Evolutionary conservation across 1,284 basidiomycete species (phyloP).

Genomic region (Rhizoctonia solani): DNA sequence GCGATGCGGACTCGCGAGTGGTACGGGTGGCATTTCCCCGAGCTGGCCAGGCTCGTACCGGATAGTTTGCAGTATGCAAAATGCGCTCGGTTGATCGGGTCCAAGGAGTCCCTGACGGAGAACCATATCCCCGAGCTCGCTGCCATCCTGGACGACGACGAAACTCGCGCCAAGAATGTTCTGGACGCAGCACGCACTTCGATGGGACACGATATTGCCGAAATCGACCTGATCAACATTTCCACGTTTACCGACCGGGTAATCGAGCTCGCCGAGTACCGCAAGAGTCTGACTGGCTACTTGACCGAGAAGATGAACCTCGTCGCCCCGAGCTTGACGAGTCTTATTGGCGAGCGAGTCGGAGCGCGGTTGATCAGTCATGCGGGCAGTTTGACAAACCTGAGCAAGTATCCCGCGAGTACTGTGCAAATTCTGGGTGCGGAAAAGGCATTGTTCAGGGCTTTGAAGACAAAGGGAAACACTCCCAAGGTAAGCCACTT

Average conservation of each 20-base stretch:
- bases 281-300: slow-evolving; percentile 89
- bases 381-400: slow-evolving; percentile 94
- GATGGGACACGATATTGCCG: slow-evolving; percentile 93
- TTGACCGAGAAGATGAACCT: slow-evolving; percentile 97
- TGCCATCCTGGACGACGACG: slow-evolving; percentile 84
- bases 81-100: slow-evolving; percentile 85
- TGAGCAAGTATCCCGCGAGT: slow-evolving; percentile 98
- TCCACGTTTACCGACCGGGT: slow-evolving; percentile 90
- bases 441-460: slow-evolving; percentile 97
- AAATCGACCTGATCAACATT: slow-evolving; percentile 97
- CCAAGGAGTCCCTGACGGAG: slow-evolving; percentile 80
- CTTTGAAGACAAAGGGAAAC: slow-evolving; percentile 98
- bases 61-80: slow-evolving; percentile 97
- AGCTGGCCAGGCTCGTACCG: slow-evolving; percentile 91
- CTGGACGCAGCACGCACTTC: slow-evolving; percentile 92
- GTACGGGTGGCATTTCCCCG: slow-evolving; percentile 99
- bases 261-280: slow-evolving; percentile 90
- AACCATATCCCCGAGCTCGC: slow-evolving; percentile 82
- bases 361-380: slow-evolving; percentile 95
- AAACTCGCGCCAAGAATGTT: slow-evolving; percentile 88
- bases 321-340: slow-evolving; percentile 94
- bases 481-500: slow-evolving; percentile 86
- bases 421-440: slow-evolving; percentile 98
- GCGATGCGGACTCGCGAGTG: slow-evolving; percentile 98
- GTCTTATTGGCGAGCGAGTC: slow-evolving; percentile 93